Evolutionary conservation across 371 early-diverging fungal species (phyloP).

Genomic region (Mortierella sp.): DNA sequence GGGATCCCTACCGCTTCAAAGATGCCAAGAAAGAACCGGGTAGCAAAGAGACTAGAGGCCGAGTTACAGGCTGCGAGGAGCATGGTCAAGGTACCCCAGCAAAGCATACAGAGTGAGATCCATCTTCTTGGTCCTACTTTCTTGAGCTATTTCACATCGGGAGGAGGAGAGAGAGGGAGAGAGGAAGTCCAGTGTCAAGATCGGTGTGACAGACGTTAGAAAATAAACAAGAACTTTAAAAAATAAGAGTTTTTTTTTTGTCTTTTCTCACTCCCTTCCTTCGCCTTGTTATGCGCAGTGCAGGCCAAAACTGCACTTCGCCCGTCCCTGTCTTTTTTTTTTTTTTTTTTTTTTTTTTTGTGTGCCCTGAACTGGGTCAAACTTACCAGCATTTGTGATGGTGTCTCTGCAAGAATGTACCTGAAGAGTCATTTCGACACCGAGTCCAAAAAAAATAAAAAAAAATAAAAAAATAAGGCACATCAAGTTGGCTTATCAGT

Average conservation of each 20-base stretch:
- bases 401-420: neutral
- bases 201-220: too few relatives aligned
- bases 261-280: neutral
- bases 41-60: slow-evolving; percentile 59
- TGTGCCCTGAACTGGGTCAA: neutral
- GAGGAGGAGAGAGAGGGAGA: neutral
- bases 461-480: neutral
- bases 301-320: neutral
- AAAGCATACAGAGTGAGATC: slow-evolving; percentile 70
- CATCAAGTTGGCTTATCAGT: neutral
- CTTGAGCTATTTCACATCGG: neutral
- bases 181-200: too few relatives aligned
- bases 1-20: slow-evolving; percentile 70
- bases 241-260: neutral
- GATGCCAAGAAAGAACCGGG: slow-evolving; percentile 77
- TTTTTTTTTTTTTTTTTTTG: neutral
- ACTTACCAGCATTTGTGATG: neutral
- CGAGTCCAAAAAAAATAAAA: neutral
- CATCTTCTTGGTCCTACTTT: neutral
- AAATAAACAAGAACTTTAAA: neutral
- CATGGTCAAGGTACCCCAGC: slow-evolving; percentile 75
- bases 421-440: neutral
- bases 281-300: neutral
- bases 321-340: neutral
- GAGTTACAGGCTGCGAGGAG: slow-evolving; percentile 72